phyloP scores from a whole-genome alignment of 2,329 filamentous ascomycete genomes.

The Diaporthe ilicicola region DNA sequence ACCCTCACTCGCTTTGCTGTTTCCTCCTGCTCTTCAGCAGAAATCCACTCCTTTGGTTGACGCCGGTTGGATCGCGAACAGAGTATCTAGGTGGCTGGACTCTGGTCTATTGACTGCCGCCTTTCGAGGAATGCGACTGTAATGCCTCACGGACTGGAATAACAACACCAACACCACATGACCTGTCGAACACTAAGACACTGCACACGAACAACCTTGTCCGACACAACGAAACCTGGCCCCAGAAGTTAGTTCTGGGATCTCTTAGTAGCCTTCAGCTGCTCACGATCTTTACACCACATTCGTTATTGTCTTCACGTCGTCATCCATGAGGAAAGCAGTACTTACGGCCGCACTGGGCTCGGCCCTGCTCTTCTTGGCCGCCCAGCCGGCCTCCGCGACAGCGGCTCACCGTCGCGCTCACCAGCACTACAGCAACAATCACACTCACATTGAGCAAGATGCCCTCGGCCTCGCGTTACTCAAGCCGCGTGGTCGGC shows the following conservation, averaged over 20 bases:
- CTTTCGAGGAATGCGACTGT: conserved; percentile 28
- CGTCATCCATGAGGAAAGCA: conserved; percentile 60
- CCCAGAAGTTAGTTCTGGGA: not conserved
- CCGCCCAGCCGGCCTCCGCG: conserved; percentile 49
- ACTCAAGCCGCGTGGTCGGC: conserved; percentile 34
- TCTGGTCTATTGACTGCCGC: conserved; percentile 11
- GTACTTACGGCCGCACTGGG: conserved; percentile 58
- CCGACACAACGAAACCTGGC: conserved; percentile 1
- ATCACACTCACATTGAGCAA: conserved; percentile 45
- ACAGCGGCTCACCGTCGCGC: conserved; percentile 49
- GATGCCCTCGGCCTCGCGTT: conserved; percentile 26
- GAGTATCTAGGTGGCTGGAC: conserved; percentile 15
- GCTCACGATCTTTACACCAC: conserved; percentile 33
- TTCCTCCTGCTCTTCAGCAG: conserved; percentile 25
- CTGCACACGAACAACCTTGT: not conserved
- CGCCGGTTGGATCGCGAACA: conserved; percentile 3
- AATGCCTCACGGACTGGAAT: conserved; percentile 22
- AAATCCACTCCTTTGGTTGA: conserved; percentile 26
- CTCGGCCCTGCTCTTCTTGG: conserved; percentile 58
- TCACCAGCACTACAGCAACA: conserved; percentile 42
- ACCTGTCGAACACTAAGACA: conserved; percentile 24
- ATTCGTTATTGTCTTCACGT: conserved; percentile 25
- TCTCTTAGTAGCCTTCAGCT: conserved; percentile 28
- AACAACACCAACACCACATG: conserved; percentile 17
- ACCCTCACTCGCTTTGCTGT: not conserved